These are phyloP conservation scores for Ogataea kodamae DNA, from an alignment of 805 yeast species.

Conservation along the genomic window DNA sequence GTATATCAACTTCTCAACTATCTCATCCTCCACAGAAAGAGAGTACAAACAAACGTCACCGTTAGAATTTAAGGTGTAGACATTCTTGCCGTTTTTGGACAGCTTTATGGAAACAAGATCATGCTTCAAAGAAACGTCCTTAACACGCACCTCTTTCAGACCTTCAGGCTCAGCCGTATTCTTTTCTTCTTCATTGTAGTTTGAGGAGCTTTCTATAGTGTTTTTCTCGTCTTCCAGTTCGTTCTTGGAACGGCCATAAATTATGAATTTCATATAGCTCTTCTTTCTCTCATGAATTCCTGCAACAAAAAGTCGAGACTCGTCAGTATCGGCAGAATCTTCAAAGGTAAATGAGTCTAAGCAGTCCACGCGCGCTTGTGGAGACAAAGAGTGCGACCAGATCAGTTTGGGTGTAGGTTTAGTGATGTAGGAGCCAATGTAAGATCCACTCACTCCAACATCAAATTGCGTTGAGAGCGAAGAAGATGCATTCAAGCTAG, in stretches of 20 bases:
- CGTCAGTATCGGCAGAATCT: constrained; percentile 17
- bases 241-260: constrained; percentile 22
- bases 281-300: constrained; percentile 37
- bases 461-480: constrained; percentile 39
- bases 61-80: constrained; percentile 31
- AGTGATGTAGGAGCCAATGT: constrained; percentile 47
- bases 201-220: constrained; percentile 25
- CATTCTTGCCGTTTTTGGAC: constrained; percentile 25
- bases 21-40: constrained; percentile 17
- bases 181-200: constrained; percentile 30
- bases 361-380: constrained; percentile 41
- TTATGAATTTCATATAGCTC: constrained; percentile 25
- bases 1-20: constrained; percentile 9
- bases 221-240: constrained; percentile 30
- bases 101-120: constrained; percentile 28
- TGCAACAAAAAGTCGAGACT: constrained; percentile 29
- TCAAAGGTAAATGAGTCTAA: constrained; percentile 35
- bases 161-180: constrained; percentile 31
- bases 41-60: constrained; percentile 31
- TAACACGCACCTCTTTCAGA: constrained; percentile 33
- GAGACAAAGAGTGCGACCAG: constrained; percentile 54
- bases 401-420: constrained; percentile 55
- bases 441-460: constrained; percentile 52
- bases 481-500: constrained; percentile 26
- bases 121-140: constrained; percentile 26